Percentiles rank a stretch among this genome's conserved stretches.
Conservation (phyloP, 208 protist species). For the Acanthamoeba rhysodes region DNA sequence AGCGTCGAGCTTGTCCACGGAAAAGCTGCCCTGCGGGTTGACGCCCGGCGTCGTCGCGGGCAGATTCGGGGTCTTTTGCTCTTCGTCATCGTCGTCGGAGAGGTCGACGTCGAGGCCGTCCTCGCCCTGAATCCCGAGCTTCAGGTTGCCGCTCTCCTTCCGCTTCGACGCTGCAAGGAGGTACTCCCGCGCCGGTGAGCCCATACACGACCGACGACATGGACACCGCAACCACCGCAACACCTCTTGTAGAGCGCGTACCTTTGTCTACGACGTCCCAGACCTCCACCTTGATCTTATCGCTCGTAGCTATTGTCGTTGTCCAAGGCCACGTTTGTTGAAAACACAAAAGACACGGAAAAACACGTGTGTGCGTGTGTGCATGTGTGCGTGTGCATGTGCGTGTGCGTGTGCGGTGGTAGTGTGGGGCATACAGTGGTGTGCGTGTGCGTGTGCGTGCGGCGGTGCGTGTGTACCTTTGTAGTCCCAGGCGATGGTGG, state of each 20-base stretch:
- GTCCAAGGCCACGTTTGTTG: neutral
- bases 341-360: neutral
- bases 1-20: constrained; percentile 70
- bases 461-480: constrained; percentile 73
- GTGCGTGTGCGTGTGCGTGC: neutral
- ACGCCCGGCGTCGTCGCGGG: neutral
- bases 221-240: no score
- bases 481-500: constrained; percentile 86
- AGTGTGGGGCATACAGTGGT: no score
- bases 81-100: neutral
- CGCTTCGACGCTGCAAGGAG: constrained; percentile 1
- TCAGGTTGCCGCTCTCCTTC: constrained; percentile 8
- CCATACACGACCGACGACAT: no score
- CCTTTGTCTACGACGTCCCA: constrained; percentile 87
- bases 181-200: no score
- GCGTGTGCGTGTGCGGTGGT: neutral
- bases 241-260: no score
- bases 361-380: neutral
- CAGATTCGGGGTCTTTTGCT: neutral
- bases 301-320: constrained; percentile 77
- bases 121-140: neutral
- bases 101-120: constrained; percentile 45
- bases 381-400: neutral
- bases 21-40: neutral
- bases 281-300: constrained; percentile 85